Evolutionary conservation across 331 rosid genomes (phyloP).

Genomic region (Erythrophleum ivorense): DNA sequence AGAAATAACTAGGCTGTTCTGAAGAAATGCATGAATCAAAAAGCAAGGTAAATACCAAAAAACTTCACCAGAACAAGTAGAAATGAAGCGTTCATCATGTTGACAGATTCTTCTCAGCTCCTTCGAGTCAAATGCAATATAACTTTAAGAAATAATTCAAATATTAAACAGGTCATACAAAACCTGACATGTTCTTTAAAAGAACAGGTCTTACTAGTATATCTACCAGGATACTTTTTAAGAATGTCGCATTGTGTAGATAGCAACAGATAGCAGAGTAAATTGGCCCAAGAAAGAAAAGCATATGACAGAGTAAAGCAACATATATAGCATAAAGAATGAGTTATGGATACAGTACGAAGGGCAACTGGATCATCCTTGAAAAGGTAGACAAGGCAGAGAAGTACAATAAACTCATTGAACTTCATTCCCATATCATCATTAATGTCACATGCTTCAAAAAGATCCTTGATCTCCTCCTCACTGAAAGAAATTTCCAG

Average conservation of each 20-base stretch:
- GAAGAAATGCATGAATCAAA: slow-evolving; percentile 28
- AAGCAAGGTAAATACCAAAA: slow-evolving; percentile 26
- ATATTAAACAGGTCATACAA: slow-evolving; percentile 24
- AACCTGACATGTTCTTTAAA: slow-evolving; percentile 24
- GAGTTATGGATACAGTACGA: slow-evolving; percentile 62
- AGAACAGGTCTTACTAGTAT: slow-evolving; percentile 11
- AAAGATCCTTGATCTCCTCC: slow-evolving; percentile 82
- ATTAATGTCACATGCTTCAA: slow-evolving; percentile 84
- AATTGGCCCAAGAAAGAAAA: neutral
- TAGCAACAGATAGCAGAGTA: slow-evolving; percentile 20
- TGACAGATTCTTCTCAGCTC: slow-evolving; percentile 1
- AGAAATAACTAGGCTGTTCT: slow-evolving; percentile 9
- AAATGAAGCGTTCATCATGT: slow-evolving; percentile 3
- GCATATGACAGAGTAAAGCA: slow-evolving; percentile 22
- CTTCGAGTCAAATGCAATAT: slow-evolving; percentile 7
- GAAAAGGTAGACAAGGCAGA: slow-evolving; percentile 86
- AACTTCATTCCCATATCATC: slow-evolving; percentile 80
- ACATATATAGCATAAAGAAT: slow-evolving; percentile 21
- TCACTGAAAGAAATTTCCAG: slow-evolving; percentile 71
- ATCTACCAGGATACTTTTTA: slow-evolving; percentile 20
- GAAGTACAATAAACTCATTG: slow-evolving; percentile 91
- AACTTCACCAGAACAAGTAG: neutral
- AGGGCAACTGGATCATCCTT: slow-evolving; percentile 62
- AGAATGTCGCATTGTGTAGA: slow-evolving; percentile 8
- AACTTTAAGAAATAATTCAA: slow-evolving; percentile 28